Percentiles rank a stretch among this genome's conserved stretches.
phyloP scores from a whole-genome alignment of 805 yeast species.

The Starmerella vaccinii region DNA sequence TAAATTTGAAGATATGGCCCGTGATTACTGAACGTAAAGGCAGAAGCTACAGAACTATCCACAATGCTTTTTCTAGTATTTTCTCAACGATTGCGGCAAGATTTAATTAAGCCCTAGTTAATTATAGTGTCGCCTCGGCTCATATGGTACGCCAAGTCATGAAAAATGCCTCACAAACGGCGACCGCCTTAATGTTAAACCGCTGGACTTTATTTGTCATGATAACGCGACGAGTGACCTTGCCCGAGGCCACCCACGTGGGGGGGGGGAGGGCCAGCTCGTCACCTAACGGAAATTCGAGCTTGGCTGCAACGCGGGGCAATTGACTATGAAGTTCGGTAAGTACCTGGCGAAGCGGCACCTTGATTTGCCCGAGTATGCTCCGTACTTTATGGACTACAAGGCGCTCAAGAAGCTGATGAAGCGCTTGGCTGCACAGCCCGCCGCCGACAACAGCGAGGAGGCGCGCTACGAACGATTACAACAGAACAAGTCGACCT shows the following conservation, averaged over 20 bases:
- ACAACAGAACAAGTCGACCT: constrained; percentile 82
- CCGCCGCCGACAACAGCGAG: constrained; percentile 24
- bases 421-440: constrained; percentile 48
- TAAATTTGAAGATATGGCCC: too few species aligned
- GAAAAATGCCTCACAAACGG: too few species aligned
- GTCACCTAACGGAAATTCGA: not conserved
- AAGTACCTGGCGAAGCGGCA: constrained; percentile 90
- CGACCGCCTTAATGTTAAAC: too few species aligned
- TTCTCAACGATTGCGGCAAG: too few species aligned
- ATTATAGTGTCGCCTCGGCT: too few species aligned
- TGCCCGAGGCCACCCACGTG: constrained; percentile 1
- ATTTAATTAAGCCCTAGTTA: too few species aligned
- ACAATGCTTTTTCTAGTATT: too few species aligned
- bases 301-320: not conserved
- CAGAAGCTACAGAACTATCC: too few species aligned
- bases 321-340: constrained; percentile 66
- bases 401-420: constrained; percentile 87
- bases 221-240: not conserved
- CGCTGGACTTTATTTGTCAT: not conserved
- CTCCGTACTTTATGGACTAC: constrained; percentile 87
- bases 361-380: constrained; percentile 88
- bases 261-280: not conserved
- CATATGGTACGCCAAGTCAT: too few species aligned
- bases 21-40: too few species aligned
- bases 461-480: constrained; percentile 42